Conservation (phyloP, 164 flowering plant genomes). For the Dillenia turbinata region DNA sequence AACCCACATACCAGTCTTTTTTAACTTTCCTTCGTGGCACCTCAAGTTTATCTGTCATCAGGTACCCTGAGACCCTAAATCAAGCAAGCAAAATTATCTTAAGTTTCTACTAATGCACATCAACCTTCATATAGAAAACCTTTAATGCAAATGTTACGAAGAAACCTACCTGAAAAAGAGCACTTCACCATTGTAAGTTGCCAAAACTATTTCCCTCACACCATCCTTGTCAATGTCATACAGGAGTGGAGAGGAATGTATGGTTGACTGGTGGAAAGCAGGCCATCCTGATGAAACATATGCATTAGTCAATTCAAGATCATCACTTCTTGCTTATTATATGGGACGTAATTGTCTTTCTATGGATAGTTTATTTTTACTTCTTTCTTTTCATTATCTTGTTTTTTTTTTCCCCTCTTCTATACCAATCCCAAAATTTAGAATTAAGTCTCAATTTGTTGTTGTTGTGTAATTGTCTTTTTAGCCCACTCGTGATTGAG, state of each 20-base stretch:
- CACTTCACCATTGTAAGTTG: constrained; percentile 96
- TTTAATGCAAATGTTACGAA: constrained; percentile 1
- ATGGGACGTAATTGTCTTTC: too few species aligned
- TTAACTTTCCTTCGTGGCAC: constrained; percentile 75
- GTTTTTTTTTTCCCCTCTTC: too few species aligned
- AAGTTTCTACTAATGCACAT: not conserved
- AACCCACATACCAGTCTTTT: constrained; percentile 91
- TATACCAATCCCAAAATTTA: too few species aligned
- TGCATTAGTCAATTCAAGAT: too few species aligned
- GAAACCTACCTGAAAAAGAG: constrained; percentile 84
- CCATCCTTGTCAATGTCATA: constrained; percentile 99
- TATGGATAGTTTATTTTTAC: too few species aligned
- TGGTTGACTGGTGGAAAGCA: constrained; percentile 95
- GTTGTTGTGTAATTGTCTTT: too few species aligned
- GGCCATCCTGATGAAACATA: constrained; percentile 74
- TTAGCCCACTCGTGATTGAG: too few species aligned
- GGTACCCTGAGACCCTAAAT: constrained; percentile 85
- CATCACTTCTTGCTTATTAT: too few species aligned
- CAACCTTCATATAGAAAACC: not conserved
- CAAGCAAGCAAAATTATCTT: constrained; percentile 1
- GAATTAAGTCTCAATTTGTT: too few species aligned
- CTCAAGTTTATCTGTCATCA: constrained; percentile 87
- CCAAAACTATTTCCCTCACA: constrained; percentile 89
- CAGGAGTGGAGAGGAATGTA: constrained; percentile 89
- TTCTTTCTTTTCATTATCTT: too few species aligned